Evolutionary conservation across 1,284 basidiomycete genomes (phyloP), one percentile per base, ranked within the genome.

Genomic region (Sanghuangporus weigelae): DNA sequence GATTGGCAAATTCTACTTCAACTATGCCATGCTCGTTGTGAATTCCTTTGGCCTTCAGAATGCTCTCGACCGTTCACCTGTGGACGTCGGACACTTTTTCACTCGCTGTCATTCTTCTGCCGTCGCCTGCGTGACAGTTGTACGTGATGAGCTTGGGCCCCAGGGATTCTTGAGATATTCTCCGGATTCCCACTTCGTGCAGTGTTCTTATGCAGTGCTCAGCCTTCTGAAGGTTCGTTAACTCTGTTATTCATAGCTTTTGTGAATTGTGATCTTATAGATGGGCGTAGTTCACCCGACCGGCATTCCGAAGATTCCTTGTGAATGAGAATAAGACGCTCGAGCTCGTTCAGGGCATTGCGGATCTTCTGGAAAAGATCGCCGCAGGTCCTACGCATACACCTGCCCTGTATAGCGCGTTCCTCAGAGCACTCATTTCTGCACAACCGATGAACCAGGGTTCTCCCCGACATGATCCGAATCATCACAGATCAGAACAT

Each of bases 1-100:
- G 49, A 85, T 87, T 51, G 81, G 84, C 19, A 79, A 84, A 67
- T 95, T 94, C 73, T 94, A 92, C 73, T 91, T 84, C 75, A 84
- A 92, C 72, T 96, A 96, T 72, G 86, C 89, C 36, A 86, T 89
- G 73, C 82, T 96, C 53, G 90, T 95, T 23, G 79, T 98, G 68
- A 96, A 97, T 73, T 96, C 95, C 7, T 98, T 98, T 70, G 95
- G 96, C 2, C 81, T 98, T 61, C 95, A 98, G 75, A 93, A 96
- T 71, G 92, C 96, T 2, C 78, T 97, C 60, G 95, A 96, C 73
- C 82, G 83, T 14, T 81, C 84, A 11, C 76, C 81, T 0, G 77
- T 91, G 56, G 86, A 95, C 71, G 89, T 93, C 56, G 89, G 89
- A 0, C 90, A 95, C 77, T 96, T 96, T 79, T 93, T 95, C 71